Conservation (phyloP, 2,329 filamentous ascomycete genomes). For the Mycosphaerella arachidis region DNA sequence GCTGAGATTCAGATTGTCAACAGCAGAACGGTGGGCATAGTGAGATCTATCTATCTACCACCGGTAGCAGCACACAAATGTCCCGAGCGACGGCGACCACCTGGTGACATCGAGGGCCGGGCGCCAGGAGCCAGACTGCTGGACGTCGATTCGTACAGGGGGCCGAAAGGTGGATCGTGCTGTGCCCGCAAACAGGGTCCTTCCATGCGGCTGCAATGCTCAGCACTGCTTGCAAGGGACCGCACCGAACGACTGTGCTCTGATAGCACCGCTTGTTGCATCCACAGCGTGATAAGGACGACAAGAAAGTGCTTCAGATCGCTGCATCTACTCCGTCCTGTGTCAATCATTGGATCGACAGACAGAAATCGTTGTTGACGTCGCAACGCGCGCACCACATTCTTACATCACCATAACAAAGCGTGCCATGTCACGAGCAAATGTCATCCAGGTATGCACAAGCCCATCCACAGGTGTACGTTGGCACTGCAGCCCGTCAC, state of each 20-base stretch:
- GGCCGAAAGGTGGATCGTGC: neutral
- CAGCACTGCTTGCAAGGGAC: neutral
- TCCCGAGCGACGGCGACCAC: neutral
- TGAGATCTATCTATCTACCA: neutral
- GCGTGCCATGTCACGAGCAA: neutral
- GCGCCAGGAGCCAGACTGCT: neutral
- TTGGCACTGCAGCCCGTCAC: neutral
- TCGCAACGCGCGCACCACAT: neutral
- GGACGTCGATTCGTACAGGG: slow-evolving; percentile 1
- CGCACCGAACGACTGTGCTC: neutral
- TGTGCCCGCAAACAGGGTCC: neutral
- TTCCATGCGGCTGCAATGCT: slow-evolving; percentile 2
- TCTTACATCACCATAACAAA: neutral
- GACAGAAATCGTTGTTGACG: neutral
- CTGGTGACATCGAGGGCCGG: slow-evolving; percentile 1
- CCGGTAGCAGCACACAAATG: neutral
- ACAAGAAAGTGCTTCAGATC: neutral
- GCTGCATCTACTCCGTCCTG: neutral
- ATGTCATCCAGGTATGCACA: neutral
- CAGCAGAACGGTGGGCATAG: neutral
- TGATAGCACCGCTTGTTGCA: neutral
- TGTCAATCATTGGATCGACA: neutral
- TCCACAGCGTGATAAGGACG: neutral
- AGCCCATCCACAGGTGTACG: neutral
- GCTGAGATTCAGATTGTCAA: neutral